phyloP scores from a whole-genome alignment of 1,284 basidiomycete species.

The Papiliotrema flavescens region DNA sequence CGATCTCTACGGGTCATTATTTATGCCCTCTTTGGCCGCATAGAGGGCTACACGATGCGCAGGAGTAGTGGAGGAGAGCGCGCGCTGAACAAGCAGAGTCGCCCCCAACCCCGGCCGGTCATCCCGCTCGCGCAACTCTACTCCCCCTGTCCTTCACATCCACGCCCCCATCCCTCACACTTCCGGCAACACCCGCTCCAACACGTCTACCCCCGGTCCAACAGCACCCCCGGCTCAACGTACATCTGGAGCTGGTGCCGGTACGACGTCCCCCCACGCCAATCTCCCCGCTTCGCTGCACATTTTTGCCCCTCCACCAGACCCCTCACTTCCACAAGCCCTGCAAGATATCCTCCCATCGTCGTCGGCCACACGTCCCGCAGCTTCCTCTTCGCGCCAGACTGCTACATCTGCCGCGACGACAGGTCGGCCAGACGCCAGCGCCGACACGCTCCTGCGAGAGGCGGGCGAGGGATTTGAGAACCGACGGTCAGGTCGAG shows the following conservation, averaged over 20 bases:
- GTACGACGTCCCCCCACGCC: background rate
- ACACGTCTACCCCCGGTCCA: background rate
- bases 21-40: too few species aligned
- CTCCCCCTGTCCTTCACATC: background rate
- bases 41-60: too few species aligned
- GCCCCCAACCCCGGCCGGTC: conserved; percentile 2
- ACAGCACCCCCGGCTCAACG: background rate
- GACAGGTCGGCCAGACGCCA: background rate
- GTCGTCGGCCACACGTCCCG: background rate
- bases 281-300: conserved; percentile 11
- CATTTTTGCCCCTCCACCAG: conserved; percentile 29
- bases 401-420: background rate
- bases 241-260: too few species aligned
- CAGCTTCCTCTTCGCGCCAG: background rate
- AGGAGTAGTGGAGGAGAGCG: too few species aligned
- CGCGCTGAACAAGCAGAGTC: background rate
- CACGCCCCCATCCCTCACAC: background rate
- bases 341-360: conserved; percentile 11
- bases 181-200: background rate
- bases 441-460: conserved; percentile 20
- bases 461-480: conserved; percentile 29
- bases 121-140: conserved; percentile 1
- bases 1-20: too few species aligned
- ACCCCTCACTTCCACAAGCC: conserved; percentile 17
- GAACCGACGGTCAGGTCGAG: conserved; percentile 18